Evolutionary conservation across 208 protist genomes (phyloP).

Genomic region (Wallacemonas sp.): DNA sequence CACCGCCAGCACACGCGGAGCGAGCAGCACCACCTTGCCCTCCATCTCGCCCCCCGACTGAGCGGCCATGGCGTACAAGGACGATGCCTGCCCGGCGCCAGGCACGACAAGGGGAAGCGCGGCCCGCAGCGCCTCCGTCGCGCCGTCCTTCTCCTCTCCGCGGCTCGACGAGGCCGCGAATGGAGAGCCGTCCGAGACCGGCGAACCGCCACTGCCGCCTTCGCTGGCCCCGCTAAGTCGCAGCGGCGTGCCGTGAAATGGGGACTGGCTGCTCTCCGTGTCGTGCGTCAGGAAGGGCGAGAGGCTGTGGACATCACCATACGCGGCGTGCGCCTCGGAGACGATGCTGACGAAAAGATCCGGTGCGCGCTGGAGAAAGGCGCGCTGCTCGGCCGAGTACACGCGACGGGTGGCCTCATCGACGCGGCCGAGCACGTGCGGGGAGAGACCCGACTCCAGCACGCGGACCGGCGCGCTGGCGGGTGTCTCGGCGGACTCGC

Average conservation of each 20-base stretch:
- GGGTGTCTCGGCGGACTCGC: neutral
- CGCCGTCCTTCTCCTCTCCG: neutral
- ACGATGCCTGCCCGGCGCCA: conserved; percentile 10
- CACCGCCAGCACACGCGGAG: conserved; percentile 48
- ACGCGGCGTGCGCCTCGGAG: neutral
- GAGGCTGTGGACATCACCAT: conserved; percentile 1
- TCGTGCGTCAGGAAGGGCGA: conserved; percentile 2
- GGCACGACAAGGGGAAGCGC: conserved; percentile 5
- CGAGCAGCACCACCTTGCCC: conserved; percentile 49
- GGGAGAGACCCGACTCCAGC: conserved; percentile 7
- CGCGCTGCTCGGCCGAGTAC: conserved; percentile 59
- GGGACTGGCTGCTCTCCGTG: neutral
- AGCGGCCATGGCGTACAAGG: conserved; percentile 33
- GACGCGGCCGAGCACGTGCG: conserved; percentile 29
- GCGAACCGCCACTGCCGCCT: neutral
- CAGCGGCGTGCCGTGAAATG: neutral
- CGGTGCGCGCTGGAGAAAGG: conserved; percentile 80
- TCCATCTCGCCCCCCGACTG: conserved; percentile 9
- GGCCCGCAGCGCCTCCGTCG: neutral
- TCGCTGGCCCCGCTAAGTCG: neutral
- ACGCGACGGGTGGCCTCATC: conserved; percentile 40
- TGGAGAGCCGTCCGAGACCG: neutral
- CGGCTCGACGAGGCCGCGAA: neutral
- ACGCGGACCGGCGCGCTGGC: neutral
- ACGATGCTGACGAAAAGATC: conserved; percentile 63